Percentiles rank a stretch among this genome's conserved stretches.
phyloP scores from a whole-genome alignment of 768 basidiomycete species.

The Termitomyces sp. region DNA sequence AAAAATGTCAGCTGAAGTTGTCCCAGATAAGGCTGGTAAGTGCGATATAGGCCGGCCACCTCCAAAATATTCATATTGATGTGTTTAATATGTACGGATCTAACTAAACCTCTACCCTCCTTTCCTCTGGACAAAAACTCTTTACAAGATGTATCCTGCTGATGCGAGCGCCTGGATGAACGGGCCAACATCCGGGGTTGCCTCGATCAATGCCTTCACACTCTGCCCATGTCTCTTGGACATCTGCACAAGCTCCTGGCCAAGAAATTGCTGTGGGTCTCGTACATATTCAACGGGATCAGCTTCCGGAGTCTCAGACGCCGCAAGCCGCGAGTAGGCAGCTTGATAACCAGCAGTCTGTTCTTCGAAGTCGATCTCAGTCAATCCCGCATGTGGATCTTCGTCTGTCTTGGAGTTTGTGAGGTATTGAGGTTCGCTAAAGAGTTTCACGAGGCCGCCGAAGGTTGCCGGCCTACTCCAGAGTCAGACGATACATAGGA shows the following conservation, averaged over 20 bases:
- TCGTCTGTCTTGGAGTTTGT: conserved; percentile 31
- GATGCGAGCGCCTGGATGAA: conserved; percentile 20
- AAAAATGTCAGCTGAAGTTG: no score
- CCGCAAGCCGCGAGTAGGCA: conserved; percentile 86
- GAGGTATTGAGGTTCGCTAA: conserved; percentile 73
- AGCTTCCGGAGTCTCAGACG: conserved; percentile 51
- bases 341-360: conserved; percentile 90
- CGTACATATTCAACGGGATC: conserved; percentile 62
- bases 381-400: conserved; percentile 53
- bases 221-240: conserved; percentile 28
- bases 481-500: background rate
- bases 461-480: conserved; percentile 61
- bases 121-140: background rate
- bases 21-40: no score
- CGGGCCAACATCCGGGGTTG: conserved; percentile 23
- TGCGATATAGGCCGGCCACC: no score
- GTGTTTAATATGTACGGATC: background rate
- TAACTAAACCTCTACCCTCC: background rate
- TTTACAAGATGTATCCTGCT: conserved; percentile 21
- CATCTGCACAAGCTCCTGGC: conserved; percentile 37
- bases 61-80: no score
- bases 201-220: conserved; percentile 30
- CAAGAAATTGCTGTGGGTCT: conserved; percentile 50
- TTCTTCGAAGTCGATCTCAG: conserved; percentile 86
- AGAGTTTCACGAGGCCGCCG: conserved; percentile 66